These are phyloP conservation scores for Meyerozyma smithsonii DNA, from an alignment of 1,139 yeast species.

Conservation along the genomic window DNA sequence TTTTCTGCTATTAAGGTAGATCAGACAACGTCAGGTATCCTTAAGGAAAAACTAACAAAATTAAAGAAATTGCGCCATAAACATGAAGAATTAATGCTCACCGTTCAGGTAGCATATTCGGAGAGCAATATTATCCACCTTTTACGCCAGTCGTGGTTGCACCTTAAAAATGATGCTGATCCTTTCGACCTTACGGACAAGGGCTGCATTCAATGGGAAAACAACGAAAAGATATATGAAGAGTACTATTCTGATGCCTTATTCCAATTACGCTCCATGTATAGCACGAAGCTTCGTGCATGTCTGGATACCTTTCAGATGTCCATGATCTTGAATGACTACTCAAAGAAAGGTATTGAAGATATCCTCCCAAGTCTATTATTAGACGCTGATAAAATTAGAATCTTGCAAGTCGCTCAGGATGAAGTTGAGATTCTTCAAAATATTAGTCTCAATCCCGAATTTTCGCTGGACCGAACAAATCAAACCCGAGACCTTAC, in stretches of 20 bases:
- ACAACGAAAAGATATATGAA: slow-evolving; percentile 17
- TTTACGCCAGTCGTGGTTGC: slow-evolving; percentile 34
- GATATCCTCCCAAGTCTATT: slow-evolving; percentile 25
- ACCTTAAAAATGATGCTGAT: slow-evolving; percentile 22
- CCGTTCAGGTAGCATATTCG: slow-evolving; percentile 25
- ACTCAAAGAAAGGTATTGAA: slow-evolving; percentile 22
- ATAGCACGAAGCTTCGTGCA: slow-evolving; percentile 17
- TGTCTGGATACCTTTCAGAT: neutral
- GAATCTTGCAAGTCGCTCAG: slow-evolving; percentile 8
- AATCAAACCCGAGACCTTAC: neutral
- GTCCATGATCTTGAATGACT: slow-evolving; percentile 10
- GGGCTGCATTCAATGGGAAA: slow-evolving; percentile 30
- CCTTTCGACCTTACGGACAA: slow-evolving; percentile 32
- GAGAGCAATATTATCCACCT: slow-evolving; percentile 42
- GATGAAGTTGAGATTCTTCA: neutral
- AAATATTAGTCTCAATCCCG: neutral
- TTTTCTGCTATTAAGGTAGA: slow-evolving; percentile 61
- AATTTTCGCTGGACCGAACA: neutral
- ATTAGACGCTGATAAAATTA: slow-evolving; percentile 22
- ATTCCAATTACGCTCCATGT: slow-evolving; percentile 17
- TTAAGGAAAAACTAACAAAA: slow-evolving; percentile 45
- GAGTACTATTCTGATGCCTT: slow-evolving; percentile 21
- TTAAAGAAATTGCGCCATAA: slow-evolving; percentile 44
- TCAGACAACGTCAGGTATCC: slow-evolving; percentile 35
- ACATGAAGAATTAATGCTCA: slow-evolving; percentile 47